Conservation (phyloP, 495 filamentous ascomycete genomes). For the Neurospora terricola region DNA sequence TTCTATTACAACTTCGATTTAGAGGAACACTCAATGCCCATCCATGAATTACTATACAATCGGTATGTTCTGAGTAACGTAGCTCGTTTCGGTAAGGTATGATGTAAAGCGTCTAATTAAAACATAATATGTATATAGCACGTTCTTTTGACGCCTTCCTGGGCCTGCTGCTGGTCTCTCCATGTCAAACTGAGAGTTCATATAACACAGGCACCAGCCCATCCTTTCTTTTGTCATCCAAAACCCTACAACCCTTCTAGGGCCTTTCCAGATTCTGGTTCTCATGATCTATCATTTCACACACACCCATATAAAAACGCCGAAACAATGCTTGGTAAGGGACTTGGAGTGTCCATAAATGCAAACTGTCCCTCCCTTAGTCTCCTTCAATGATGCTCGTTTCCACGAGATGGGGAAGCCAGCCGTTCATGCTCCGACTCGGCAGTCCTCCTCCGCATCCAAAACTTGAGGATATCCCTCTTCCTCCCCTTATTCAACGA, state of each 20-base stretch:
- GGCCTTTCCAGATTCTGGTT: neutral
- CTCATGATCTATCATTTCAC: neutral
- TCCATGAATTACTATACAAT: neutral
- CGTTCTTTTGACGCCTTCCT: neutral
- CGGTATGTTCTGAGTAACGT: neutral
- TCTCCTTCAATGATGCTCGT: neutral
- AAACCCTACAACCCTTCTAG: neutral
- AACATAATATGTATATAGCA: neutral
- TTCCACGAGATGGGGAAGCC: neutral
- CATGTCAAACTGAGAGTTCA: neutral
- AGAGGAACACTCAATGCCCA: neutral
- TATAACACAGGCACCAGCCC: neutral
- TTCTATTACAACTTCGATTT: neutral
- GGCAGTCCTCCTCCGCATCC: neutral
- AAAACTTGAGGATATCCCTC: neutral
- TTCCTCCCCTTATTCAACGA: neutral
- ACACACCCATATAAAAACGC: neutral
- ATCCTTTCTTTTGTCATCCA: neutral
- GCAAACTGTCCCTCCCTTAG: neutral
- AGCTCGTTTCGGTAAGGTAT: neutral
- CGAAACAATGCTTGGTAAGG: neutral
- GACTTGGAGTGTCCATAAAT: neutral
- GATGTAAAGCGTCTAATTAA: neutral
- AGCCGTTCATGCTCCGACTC: neutral
- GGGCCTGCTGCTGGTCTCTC: neutral